Base-by-base conservation (phyloP, 352 stramenopile species). In the Pythium rhizo-oryzae region DNA sequence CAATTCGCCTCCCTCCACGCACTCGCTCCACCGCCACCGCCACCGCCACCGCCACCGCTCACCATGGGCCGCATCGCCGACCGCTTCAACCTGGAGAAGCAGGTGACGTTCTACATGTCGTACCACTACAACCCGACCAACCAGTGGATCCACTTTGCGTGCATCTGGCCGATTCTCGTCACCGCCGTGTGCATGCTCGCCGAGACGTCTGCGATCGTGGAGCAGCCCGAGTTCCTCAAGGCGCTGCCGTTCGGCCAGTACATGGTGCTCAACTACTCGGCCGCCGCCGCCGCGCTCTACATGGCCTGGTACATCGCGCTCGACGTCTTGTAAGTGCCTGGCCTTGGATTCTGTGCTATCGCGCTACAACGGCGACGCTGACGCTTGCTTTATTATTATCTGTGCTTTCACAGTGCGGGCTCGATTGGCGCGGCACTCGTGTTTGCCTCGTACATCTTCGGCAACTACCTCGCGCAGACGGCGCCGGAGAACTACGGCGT, bases 141-240 rank as follows among this genome's bases (percentile, higher is more conserved):
- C 75, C 74, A 89, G 72, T 71, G 62, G 62, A 84, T 91, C 63
- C 83, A 91, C 64, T 75, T 91, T 21, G 59, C 77, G 2, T 91
- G 79, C 67, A 85, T 91, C 53, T 89, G 79, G 79, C 82, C 77
- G 21, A 88, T 91, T 37, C 70, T 91, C 44, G 70, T 81, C 60
- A 76, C 82, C 1, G 80, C 74, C 46, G 46, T 83, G 16, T 71
- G 77, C 57, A 77, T 90, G 65, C 46, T 87, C 37, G 69, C 74
- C 49, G 65, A 71, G 52, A 75, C 74, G 21, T 18, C 58, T n/a
- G 71, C 64, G 55, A 41, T 77, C 23, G 23, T 64, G 7, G 58
- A 67, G 24, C 54, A 74, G 53, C 74, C 74, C 1, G 60, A 41
- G 35, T 67, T 83, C 47, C 30, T 79, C 53, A 60, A 68, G 18